These are phyloP conservation scores for Avena atlantica DNA, from an alignment of 176 grass and related monocot genomes.

Conservation along the genomic window DNA sequence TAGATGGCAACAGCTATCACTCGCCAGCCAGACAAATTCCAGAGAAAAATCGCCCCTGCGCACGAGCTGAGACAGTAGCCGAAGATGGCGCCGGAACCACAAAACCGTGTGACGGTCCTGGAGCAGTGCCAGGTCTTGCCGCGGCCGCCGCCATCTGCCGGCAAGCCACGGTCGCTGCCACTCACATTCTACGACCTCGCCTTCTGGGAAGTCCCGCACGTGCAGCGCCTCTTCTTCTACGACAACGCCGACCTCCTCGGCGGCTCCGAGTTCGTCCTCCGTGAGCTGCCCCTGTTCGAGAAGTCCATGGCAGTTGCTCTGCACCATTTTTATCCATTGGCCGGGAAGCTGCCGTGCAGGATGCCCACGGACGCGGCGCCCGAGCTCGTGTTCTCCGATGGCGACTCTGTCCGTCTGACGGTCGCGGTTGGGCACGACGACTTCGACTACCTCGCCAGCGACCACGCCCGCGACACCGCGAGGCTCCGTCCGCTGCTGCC, in stretches of 20 bases:
- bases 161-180: constrained; percentile 51
- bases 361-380: background rate
- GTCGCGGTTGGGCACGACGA: constrained; percentile 50
- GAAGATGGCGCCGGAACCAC: background rate
- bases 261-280: constrained; percentile 40
- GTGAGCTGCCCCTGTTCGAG: constrained; percentile 49
- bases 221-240: constrained; percentile 86
- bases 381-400: constrained; percentile 23
- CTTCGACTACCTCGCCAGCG: constrained; percentile 56
- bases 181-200: constrained; percentile 81
- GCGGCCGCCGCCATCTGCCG: constrained; percentile 9
- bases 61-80: no score
- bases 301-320: constrained; percentile 61
- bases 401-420: constrained; percentile 42
- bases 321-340: constrained; percentile 68
- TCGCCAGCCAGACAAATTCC: no score
- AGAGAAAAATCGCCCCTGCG: no score
- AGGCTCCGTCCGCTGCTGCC: constrained; percentile 60
- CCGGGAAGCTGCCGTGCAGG: constrained; percentile 50
- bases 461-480: constrained; percentile 41
- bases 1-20: no score
- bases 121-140: constrained; percentile 35
- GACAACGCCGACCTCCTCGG: constrained; percentile 31
- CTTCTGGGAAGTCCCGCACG: constrained; percentile 73
- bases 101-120: constrained; percentile 27